A percentile compares a stretch with the other conserved stretches of the same genome.
These are phyloP conservation scores for Diaporthe citrichinensis DNA, from an alignment of 2,329 filamentous ascomycete species.

Conservation along the genomic window DNA sequence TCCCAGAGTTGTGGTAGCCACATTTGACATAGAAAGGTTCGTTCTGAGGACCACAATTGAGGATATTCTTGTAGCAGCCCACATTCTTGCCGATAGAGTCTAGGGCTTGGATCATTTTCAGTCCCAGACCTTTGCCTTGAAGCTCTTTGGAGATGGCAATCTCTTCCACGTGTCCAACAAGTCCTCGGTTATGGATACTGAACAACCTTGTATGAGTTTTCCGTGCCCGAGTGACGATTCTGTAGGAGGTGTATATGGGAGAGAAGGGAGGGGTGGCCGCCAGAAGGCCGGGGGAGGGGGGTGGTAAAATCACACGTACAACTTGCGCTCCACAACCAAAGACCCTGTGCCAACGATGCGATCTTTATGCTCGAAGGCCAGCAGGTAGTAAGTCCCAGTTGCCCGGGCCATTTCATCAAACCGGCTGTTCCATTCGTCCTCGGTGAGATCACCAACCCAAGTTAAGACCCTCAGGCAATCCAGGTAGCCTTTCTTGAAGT, in stretches of 20 bases:
- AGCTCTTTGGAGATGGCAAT: conserved; percentile 85
- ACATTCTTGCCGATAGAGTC: conserved; percentile 80
- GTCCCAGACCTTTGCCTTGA: conserved; percentile 84
- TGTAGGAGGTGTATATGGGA: background rate
- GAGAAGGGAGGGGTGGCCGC: background rate
- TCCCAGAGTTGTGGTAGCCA: conserved; percentile 41
- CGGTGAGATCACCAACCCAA: conserved; percentile 79
- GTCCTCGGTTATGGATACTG: conserved; percentile 75
- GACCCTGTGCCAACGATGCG: conserved; percentile 81
- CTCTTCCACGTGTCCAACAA: conserved; percentile 87
- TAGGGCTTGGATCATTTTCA: conserved; percentile 82
- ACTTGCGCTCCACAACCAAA: conserved; percentile 85
- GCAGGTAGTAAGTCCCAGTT: conserved; percentile 74
- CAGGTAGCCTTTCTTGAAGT: conserved; percentile 80
- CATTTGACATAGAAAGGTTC: conserved; percentile 78
- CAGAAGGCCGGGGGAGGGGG: background rate
- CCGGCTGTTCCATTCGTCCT: conserved; percentile 75
- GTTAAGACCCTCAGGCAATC: conserved; percentile 83
- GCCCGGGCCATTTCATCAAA: conserved; percentile 70
- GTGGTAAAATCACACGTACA: conserved; percentile 61
- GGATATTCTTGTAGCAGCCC: conserved; percentile 85
- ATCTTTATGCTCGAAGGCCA: conserved; percentile 76
- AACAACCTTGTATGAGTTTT: background rate
- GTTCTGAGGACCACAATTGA: conserved; percentile 84
- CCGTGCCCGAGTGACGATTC: background rate